Evolutionary conservation across 2,329 filamentous ascomycete species (phyloP).

Genomic region (Zymoseptoria passerinii): DNA sequence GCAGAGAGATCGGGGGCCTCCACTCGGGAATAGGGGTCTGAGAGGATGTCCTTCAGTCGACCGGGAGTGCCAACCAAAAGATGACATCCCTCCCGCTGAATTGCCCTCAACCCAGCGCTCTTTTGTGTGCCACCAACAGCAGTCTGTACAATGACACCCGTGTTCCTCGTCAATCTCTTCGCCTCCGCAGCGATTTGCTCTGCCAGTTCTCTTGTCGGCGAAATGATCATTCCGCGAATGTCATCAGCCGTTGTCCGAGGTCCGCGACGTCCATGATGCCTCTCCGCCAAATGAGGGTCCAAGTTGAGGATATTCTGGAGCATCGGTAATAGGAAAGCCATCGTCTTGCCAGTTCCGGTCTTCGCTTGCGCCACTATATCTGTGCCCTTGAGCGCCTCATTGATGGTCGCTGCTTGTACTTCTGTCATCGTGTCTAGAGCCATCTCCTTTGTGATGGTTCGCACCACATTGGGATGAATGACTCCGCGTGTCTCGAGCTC

Average conservation of each 20-base stretch:
- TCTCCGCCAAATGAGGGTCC: constrained; percentile 52
- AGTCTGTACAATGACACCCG: constrained; percentile 60
- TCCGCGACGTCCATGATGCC: constrained; percentile 40
- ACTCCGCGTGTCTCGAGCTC: constrained; percentile 37
- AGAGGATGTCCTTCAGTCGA: constrained; percentile 71
- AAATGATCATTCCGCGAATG: constrained; percentile 53
- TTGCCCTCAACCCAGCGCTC: constrained; percentile 54
- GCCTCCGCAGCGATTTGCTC: constrained; percentile 66
- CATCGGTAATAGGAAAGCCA: constrained; percentile 82
- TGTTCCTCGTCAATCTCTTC: constrained; percentile 54
- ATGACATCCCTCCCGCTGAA: constrained; percentile 71
- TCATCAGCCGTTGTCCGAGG: constrained; percentile 43
- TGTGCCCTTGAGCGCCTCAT: constrained; percentile 65
- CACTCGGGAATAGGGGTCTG: constrained; percentile 55
- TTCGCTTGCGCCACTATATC: constrained; percentile 90
- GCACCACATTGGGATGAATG: constrained; percentile 59
- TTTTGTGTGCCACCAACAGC: constrained; percentile 94
- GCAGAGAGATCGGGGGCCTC: constrained; percentile 52
- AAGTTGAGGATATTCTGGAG: constrained; percentile 66
- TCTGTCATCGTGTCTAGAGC: constrained; percentile 80
- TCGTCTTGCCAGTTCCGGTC: constrained; percentile 93
- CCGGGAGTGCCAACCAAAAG: constrained; percentile 86
- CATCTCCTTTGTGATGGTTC: constrained; percentile 63
- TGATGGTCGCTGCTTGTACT: constrained; percentile 79
- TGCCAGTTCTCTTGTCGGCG: constrained; percentile 54